Evolutionary conservation across 192 early-diverging fungal species (phyloP), one percentile per base, ranked within the genome.

Genomic region (Dimargaris cristalligena): DNA sequence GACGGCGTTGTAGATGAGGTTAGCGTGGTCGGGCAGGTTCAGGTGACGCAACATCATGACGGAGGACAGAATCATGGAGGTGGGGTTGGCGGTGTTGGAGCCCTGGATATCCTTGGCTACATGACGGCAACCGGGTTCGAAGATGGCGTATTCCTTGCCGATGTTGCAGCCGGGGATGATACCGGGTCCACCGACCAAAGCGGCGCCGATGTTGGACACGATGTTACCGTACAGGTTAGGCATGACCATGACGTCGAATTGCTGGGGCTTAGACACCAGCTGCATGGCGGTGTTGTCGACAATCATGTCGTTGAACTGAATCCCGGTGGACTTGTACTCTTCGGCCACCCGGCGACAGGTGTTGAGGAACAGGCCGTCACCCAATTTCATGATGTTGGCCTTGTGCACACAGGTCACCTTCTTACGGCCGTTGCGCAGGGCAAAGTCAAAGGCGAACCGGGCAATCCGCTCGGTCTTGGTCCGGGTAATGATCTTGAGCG

Each of bases 201-300:
- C 95, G 59, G 95, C 92, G 62, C 95, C 95, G 60, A 99, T 87
- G 76, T 99, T 99, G 67, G 88, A 90, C 52, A 97, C 85, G 69
- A 99, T 99, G 84, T 91, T 97, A 65, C 95, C 95, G 77, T 99
- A 99, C 71, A 99, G 83, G 81, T 99, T 99, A 61, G 92, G 92
- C 85, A 91, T 94, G 61, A 99, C 92, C 79, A 99, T 91, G 48
- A 99, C 95, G 70, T 99, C 95, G 60, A 99, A 99, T 75, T 99
- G 95, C 71, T 86, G 83, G 56, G 95, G 95, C 72, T 79, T 86
- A 66, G 90, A 88, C 47, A 95, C 92, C n/a, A 99, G 80, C 80
- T 99, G 95, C 95, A 99, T 99, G 56, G 95, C 89, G 50, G 92
- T 90, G 79, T 99, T 99, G 74, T 99, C 95, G 64, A 99, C 95